Conservation (phyloP, 192 early-diverging fungal genomes). For the Coemansia sp. region DNA sequence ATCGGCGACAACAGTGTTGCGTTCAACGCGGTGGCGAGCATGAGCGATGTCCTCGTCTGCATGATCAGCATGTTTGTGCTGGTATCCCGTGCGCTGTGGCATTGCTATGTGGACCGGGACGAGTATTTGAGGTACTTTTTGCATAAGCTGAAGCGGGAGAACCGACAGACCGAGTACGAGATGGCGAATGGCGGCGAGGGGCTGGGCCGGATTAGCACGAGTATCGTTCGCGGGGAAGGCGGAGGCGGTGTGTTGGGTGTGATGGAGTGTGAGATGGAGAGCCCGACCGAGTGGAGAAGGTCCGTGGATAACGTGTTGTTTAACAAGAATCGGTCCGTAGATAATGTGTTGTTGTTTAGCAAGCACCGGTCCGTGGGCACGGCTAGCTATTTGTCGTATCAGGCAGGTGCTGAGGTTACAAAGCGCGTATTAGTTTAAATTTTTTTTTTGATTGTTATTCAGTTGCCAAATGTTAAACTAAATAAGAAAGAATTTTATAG, state of each 20-base stretch:
- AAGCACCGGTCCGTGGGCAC: not conserved
- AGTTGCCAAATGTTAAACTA: too few relatives aligned
- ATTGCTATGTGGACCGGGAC: conserved; percentile 17
- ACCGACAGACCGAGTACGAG: conserved; percentile 31
- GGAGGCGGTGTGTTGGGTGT: not conserved
- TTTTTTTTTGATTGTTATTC: too few relatives aligned
- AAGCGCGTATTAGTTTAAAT: not conserved
- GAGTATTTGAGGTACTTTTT: conserved; percentile 28
- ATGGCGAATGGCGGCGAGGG: conserved; percentile 43
- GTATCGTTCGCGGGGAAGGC: not conserved
- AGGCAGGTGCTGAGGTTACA: not conserved
- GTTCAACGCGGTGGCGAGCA: conserved; percentile 31
- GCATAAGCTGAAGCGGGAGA: conserved; percentile 19
- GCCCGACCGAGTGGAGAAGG: conserved; percentile 16
- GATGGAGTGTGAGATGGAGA: not conserved
- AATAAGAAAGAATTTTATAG: not conserved
- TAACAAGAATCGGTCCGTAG: not conserved
- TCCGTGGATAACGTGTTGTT: conserved; percentile 18
- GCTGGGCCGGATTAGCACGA: conserved; percentile 10
- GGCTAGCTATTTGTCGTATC: not conserved
- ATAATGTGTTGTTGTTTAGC: not conserved
- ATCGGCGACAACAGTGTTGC: conserved; percentile 28
- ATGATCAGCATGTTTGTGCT: conserved; percentile 22
- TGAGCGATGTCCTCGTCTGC: conserved; percentile 30
- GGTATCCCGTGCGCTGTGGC: conserved; percentile 19